Conservation (phyloP, 495 filamentous ascomycete genomes). For the Penicillium cosmopolitanum region DNA sequence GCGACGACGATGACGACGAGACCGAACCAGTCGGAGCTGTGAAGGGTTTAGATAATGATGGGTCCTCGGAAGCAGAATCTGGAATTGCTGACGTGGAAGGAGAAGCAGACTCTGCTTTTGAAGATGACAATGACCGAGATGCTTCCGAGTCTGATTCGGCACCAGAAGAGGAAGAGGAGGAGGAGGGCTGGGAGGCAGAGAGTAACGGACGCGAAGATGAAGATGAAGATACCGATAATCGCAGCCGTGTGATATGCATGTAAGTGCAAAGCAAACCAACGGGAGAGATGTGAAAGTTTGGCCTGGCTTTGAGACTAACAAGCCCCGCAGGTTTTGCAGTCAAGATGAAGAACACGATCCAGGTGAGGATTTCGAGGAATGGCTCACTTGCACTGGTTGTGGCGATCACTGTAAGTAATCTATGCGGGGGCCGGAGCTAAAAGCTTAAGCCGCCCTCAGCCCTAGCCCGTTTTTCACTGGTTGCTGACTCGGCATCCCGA, state of each 20-base stretch:
- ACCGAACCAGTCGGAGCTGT: conserved; percentile 75
- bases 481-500: conserved; percentile 40
- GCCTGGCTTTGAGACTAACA: conserved; percentile 23
- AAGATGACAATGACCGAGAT: conserved; percentile 44
- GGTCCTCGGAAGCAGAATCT: conserved; percentile 44
- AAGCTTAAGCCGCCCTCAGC: conserved; percentile 26
- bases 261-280: conserved; percentile 47
- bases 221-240: conserved; percentile 58
- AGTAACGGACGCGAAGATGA: conserved; percentile 66
- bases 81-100: conserved; percentile 48
- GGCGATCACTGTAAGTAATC: conserved; percentile 81
- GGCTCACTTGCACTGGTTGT: conserved; percentile 78
- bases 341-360: conserved; percentile 87
- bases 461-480: conserved; percentile 27
- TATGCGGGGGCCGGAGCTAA: conserved; percentile 29
- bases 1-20: conserved; percentile 45
- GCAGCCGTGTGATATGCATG: conserved; percentile 65
- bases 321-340: conserved; percentile 66
- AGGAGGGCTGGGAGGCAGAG: conserved; percentile 68
- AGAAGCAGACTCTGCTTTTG: conserved; percentile 48
- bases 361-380: conserved; percentile 84
- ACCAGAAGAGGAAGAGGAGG: conserved; percentile 62
- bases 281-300: neutral
- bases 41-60: conserved; percentile 63
- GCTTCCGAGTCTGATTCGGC: conserved; percentile 68